A percentile compares a stretch with the other conserved stretches of the same genome.
Conservation (phyloP, 202 grass and related monocot genomes). For the Brachypodium distachyon region DNA sequence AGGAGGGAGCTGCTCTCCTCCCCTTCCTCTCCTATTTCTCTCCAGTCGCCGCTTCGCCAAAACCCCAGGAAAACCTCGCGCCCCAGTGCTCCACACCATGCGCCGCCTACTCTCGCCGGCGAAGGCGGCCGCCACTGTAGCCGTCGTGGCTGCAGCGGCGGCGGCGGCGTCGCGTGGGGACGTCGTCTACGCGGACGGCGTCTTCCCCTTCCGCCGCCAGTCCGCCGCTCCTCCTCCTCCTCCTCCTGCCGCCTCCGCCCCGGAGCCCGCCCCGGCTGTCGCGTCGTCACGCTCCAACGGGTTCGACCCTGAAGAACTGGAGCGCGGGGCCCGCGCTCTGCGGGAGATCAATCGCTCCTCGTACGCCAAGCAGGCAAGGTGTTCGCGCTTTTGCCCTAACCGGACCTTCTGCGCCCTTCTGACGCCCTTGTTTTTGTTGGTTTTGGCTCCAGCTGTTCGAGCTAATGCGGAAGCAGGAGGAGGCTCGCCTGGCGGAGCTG, state of each 20-base stretch:
- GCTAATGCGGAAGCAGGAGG: conserved; percentile 81
- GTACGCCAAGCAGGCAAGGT: conserved; percentile 67
- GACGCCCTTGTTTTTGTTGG: background rate
- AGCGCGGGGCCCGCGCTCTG: conserved; percentile 53
- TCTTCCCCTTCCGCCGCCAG: conserved; percentile 47
- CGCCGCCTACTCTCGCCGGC: conserved; percentile 35
- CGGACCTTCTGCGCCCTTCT: background rate
- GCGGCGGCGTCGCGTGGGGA: conserved; percentile 19
- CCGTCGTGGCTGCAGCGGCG: conserved; percentile 16
- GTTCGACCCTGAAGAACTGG: conserved; percentile 64
- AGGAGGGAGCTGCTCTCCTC: background rate
- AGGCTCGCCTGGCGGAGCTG: conserved; percentile 46
- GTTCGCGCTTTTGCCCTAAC: conserved; percentile 23
- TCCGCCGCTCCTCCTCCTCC: conserved; percentile 6
- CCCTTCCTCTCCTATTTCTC: background rate
- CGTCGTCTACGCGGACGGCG: conserved; percentile 55
- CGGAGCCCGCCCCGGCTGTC: background rate
- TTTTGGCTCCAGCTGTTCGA: conserved; percentile 57
- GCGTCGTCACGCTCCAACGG: conserved; percentile 13
- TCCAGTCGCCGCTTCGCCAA: background rate
- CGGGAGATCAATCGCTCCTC: conserved; percentile 70
- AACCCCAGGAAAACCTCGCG: conserved; percentile 35
- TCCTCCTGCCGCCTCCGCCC: background rate
- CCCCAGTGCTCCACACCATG: conserved; percentile 19
- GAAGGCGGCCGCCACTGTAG: conserved; percentile 1